Evolutionary conservation across 2,329 filamentous ascomycete species (phyloP), one percentile per base, ranked within the genome.

Genomic region (Zymoseptoria crescenta): DNA sequence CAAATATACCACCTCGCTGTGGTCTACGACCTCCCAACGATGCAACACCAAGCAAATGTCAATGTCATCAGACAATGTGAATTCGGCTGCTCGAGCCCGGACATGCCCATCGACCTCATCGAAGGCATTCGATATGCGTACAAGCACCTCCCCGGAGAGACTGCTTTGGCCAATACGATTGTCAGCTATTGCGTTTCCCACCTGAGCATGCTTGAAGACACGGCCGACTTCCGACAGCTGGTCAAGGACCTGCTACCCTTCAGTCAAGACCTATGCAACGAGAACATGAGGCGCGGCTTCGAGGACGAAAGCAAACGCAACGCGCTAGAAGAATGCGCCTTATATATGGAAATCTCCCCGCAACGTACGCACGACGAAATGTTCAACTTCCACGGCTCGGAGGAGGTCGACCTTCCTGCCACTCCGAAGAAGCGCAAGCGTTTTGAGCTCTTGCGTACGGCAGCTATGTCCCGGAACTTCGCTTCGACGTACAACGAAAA

Each of bases 101-200:
- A 66, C 1, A 70, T 74, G 21, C 76, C 76, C 2, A 59, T 68
- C 50, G 75, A 76, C 28, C 65, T 80, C 1, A 74, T 73, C 58
- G 67, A 68, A 6, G 73, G 75, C 2, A 74, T 79, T 50, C 64
- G 66, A 8, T 74, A 67, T 56, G 54, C 65, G 10, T 73, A 73
- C 62, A 56, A 64, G 35, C 53, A 71, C 50, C 60, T 73, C 24
- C 54, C 57, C 8, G 58, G 63, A 7, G 63, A 72, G 50, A 62
- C 65, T 19, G 62, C 66, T 19, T 65, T 78, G 4, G 62, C 75
- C 7, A 70, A 76, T 49, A 73, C 72, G 0, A 66, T 79, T 16
- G 67, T 77, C 54, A 72, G 76, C 62, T 79, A 78, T 65, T 78
- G 75, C 59, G 68, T 79, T 20, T 67, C 69, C 6, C 76, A 79